phyloP scores from a whole-genome alignment of 1,284 basidiomycete genomes.

The Sporisorium graminicola region DNA sequence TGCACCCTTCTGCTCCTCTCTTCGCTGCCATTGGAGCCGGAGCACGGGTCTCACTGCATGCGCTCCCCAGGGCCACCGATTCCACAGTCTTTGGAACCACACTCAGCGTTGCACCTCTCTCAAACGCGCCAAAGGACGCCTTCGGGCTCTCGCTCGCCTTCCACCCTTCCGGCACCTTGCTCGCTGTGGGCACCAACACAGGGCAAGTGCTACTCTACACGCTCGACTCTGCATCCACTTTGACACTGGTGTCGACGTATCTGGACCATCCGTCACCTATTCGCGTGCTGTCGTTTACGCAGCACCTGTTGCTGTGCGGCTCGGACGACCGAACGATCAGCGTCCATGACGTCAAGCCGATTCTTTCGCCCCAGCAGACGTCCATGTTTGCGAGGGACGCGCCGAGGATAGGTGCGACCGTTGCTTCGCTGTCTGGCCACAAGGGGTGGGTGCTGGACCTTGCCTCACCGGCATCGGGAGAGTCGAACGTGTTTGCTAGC shows the following conservation, averaged over 20 bases:
- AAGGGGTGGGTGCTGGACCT: constrained; percentile 37
- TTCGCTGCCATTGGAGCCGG: constrained; percentile 41
- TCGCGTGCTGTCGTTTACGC: constrained; percentile 29
- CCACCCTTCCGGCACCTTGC: constrained; percentile 5
- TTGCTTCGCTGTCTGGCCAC: constrained; percentile 31
- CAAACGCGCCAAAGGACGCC: constrained; percentile 18
- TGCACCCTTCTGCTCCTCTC: constrained; percentile 21
- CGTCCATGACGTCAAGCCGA: constrained; percentile 35
- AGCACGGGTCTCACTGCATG: constrained; percentile 25
- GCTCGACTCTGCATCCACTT: neutral
- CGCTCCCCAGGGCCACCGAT: neutral
- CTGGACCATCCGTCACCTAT: constrained; percentile 43
- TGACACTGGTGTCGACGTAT: constrained; percentile 12
- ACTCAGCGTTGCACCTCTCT: constrained; percentile 1
- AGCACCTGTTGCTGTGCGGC: constrained; percentile 28
- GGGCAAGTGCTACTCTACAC: constrained; percentile 42
- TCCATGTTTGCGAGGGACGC: neutral
- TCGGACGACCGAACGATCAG: constrained; percentile 44
- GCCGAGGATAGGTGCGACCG: constrained; percentile 19
- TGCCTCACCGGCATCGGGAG: neutral
- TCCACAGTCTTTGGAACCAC: constrained; percentile 16
- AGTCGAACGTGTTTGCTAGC: constrained; percentile 30
- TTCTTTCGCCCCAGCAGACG: constrained; percentile 7
- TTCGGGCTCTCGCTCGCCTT: constrained; percentile 41
- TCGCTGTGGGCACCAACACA: constrained; percentile 27